Conservation (phyloP, 805 yeast genomes). For the Candida tammaniensis region DNA sequence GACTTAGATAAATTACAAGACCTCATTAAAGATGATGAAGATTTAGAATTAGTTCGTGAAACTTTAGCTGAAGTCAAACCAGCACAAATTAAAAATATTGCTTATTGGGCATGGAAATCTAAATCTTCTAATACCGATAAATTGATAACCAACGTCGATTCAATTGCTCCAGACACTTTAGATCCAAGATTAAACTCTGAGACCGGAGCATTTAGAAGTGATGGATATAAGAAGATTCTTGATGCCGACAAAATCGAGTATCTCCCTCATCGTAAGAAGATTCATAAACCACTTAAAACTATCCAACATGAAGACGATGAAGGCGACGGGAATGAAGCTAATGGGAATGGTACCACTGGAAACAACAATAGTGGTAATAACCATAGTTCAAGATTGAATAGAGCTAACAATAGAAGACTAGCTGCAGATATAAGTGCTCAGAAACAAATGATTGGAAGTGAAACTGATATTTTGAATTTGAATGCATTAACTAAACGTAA, state of each 20-base stretch:
- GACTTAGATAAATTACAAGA: conserved; percentile 52
- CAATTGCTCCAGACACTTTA: conserved; percentile 26
- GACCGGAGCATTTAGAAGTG: conserved; percentile 65
- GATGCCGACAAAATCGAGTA: conserved; percentile 73
- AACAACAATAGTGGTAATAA: conserved; percentile 18
- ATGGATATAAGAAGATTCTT: conserved; percentile 70
- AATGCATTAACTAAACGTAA: conserved; percentile 86
- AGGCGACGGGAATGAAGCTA: conserved; percentile 10
- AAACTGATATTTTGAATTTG: conserved; percentile 75
- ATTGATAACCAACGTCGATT: conserved; percentile 22
- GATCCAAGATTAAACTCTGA: conserved; percentile 35
- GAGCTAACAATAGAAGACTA: conserved; percentile 83
- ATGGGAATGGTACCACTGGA: neutral
- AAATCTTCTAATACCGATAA: conserved; percentile 19
- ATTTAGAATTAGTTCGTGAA: conserved; percentile 50
- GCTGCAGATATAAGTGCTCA: conserved; percentile 88
- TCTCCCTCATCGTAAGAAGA: conserved; percentile 75
- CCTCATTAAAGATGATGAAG: conserved; percentile 72
- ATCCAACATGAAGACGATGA: conserved; percentile 60
- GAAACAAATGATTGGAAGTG: conserved; percentile 72
- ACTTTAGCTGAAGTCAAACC: conserved; percentile 28
- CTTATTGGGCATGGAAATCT: conserved; percentile 69
- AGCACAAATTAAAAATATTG: conserved; percentile 29
- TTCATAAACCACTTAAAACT: conserved; percentile 69
- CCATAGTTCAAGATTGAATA: conserved; percentile 77